Evolutionary conservation across 345 rosid species (phyloP).

Genomic region (Turritis glabra): DNA sequence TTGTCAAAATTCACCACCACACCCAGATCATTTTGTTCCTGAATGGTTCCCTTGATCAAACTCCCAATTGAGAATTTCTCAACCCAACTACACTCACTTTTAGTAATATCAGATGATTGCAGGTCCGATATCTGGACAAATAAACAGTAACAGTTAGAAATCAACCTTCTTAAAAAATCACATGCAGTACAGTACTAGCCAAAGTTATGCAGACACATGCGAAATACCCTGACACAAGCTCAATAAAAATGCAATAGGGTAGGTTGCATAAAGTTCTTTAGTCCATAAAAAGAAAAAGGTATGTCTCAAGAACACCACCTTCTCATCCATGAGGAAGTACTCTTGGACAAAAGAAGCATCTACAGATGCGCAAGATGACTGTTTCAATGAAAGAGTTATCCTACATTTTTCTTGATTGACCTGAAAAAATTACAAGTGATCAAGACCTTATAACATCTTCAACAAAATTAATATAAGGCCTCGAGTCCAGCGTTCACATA

Average conservation of each 20-base stretch:
- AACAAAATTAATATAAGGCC: constrained; percentile 13
- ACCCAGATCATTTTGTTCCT: constrained; percentile 79
- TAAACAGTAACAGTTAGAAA: constrained; percentile 24
- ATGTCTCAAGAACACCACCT: constrained; percentile 48
- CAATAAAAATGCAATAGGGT: not conserved
- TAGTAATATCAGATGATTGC: constrained; percentile 52
- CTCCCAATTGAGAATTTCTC: constrained; percentile 75
- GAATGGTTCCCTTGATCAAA: constrained; percentile 66
- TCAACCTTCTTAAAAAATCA: not conserved
- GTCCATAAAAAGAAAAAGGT: constrained; percentile 2
- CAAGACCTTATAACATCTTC: constrained; percentile 15
- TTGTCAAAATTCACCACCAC: constrained; percentile 72
- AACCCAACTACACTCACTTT: constrained; percentile 60
- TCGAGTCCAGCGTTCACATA: constrained; percentile 46
- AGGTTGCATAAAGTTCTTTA: not conserved
- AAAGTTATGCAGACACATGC: constrained; percentile 18
- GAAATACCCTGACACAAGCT: constrained; percentile 8
- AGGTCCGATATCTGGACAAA: constrained; percentile 68
- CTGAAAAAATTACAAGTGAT: constrained; percentile 44
- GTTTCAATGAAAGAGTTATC: constrained; percentile 81
- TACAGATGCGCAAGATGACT: constrained; percentile 79
- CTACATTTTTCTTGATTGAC: constrained; percentile 67
- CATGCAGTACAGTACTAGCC: not conserved
- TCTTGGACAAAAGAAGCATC: constrained; percentile 81
- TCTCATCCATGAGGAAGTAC: constrained; percentile 71